Conservation (phyloP, 23 red algal genomes). For the Gracilaria domingensis region DNA sequence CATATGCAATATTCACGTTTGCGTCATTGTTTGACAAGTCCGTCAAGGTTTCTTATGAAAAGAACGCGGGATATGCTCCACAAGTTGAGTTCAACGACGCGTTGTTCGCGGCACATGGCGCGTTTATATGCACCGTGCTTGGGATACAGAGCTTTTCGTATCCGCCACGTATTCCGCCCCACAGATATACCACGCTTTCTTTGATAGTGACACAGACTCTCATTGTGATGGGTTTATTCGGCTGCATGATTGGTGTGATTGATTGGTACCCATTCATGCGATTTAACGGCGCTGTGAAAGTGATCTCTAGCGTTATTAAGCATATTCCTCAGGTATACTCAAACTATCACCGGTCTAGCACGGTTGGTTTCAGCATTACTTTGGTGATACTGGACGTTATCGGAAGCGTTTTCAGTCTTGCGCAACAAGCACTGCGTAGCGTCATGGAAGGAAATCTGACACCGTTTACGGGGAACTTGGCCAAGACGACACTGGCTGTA, state of each 20-base stretch:
- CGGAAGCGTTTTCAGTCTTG: constrained; percentile 71
- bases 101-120: constrained; percentile 73
- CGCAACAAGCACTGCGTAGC: constrained; percentile 55
- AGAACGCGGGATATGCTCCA: constrained; percentile 34
- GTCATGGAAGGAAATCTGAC: constrained; percentile 52
- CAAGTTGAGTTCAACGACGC: constrained; percentile 74
- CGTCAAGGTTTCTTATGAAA: constrained; percentile 18
- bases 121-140: constrained; percentile 48
- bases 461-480: constrained; percentile 72
- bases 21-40: constrained; percentile 4
- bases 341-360: constrained; percentile 53
- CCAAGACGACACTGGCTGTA: constrained; percentile 72
- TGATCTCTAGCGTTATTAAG: constrained; percentile 71
- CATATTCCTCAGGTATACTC: constrained; percentile 77
- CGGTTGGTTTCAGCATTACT: constrained; percentile 64
- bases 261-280: constrained; percentile 52
- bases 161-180: constrained; percentile 37
- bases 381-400: constrained; percentile 62
- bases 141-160: constrained; percentile 54
- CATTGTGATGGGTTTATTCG: constrained; percentile 23
- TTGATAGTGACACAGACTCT: constrained; percentile 2
- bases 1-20: constrained; percentile 79
- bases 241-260: not conserved
- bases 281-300: constrained; percentile 47
- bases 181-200: constrained; percentile 7